These are phyloP conservation scores for Xanthoconium purpureum DNA, from an alignment of 768 basidiomycete species.

Conservation along the genomic window DNA sequence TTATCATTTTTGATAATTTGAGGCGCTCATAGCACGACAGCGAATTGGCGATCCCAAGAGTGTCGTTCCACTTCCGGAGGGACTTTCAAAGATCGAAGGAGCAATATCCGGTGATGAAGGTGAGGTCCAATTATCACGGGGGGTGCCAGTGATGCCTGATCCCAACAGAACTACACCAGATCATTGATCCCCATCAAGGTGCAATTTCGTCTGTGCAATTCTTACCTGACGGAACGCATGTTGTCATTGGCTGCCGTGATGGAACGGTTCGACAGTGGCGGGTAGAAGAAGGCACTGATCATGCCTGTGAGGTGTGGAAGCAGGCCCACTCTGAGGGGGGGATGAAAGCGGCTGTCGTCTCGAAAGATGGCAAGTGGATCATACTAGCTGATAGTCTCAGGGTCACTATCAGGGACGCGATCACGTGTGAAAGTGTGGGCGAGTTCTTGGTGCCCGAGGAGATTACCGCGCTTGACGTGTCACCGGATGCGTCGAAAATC, in stretches of 20 bases:
- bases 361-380: slow-evolving; percentile 19
- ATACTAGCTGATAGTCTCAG: neutral
- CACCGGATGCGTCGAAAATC: slow-evolving; percentile 13
- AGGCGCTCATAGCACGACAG: slow-evolving; percentile 1
- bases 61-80: neutral
- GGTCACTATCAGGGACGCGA: slow-evolving; percentile 10
- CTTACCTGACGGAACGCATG: slow-evolving; percentile 5
- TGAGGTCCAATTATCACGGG: neutral
- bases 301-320: neutral
- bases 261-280: slow-evolving; percentile 10
- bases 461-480: slow-evolving; percentile 23
- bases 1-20: neutral
- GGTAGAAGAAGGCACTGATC: neutral
- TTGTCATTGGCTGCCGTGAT: slow-evolving; percentile 4
- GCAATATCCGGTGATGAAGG: slow-evolving; percentile 4
- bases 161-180: neutral
- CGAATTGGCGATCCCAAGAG: neutral
- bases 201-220: slow-evolving; percentile 10
- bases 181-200: neutral
- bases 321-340: neutral
- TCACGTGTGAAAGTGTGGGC: slow-evolving; percentile 1
- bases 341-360: neutral
- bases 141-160: neutral
- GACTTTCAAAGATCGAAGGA: neutral
- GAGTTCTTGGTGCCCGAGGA: slow-evolving; percentile 11